These are phyloP conservation scores for Wolfiporia cocos DNA, from an alignment of 1,284 basidiomycete species.

Conservation along the genomic window DNA sequence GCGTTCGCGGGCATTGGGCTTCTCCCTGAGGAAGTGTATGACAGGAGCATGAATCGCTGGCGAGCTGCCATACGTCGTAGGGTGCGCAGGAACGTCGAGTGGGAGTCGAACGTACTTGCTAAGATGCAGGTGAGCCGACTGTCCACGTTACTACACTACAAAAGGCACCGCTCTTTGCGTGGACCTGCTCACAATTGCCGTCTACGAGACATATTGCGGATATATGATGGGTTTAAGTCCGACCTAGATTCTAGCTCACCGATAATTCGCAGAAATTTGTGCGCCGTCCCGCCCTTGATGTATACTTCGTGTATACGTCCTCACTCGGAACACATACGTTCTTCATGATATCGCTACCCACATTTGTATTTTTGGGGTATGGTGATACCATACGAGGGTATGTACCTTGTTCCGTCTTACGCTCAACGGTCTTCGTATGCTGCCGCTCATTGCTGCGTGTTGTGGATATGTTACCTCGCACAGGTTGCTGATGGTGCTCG, in stretches of 20 bases:
- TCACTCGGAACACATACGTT: conserved; percentile 91
- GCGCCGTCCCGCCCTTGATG: conserved; percentile 71
- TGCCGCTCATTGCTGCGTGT: no score
- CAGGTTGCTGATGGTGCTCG: conserved; percentile 70
- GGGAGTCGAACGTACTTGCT: conserved; percentile 65
- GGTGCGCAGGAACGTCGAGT: conserved; percentile 53
- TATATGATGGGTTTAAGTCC: no score
- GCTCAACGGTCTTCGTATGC: no score
- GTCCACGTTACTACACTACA: no score
- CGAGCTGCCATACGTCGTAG: conserved; percentile 54
- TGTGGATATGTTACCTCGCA: background rate
- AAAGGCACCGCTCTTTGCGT: no score
- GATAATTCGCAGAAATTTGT: conserved; percentile 47
- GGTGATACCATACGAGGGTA: conserved; percentile 69
- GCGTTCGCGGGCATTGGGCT: conserved; percentile 21
- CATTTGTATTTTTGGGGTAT: conserved; percentile 85
- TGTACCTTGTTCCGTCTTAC: conserved; percentile 24
- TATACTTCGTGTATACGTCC: conserved; percentile 89
- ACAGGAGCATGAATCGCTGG: conserved; percentile 60
- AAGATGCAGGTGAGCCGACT: conserved; percentile 56
- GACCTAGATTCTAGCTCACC: no score
- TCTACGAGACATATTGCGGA: no score
- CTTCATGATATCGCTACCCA: conserved; percentile 87
- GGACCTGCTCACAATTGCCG: no score
- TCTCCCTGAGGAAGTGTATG: conserved; percentile 55